A percentile compares a stretch with the other conserved stretches of the same genome.
These are phyloP conservation scores for Rosa hybrid DNA, from an alignment of 331 rosid species.

Conservation along the genomic window DNA sequence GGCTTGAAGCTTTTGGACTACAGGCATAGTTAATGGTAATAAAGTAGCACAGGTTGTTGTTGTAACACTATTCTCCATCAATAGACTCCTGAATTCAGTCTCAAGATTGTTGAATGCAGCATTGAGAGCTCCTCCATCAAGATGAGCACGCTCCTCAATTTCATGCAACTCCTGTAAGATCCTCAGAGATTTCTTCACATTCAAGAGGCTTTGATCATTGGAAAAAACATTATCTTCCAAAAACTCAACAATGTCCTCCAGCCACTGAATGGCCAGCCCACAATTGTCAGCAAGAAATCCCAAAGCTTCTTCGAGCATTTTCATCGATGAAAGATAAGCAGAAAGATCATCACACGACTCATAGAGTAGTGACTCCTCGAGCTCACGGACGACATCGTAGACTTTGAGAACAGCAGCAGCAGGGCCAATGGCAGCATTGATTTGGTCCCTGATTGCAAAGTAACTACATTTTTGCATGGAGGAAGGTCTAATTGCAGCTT, in stretches of 20 bases:
- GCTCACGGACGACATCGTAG: slow-evolving; percentile 50
- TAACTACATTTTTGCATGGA: slow-evolving; percentile 27
- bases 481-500: slow-evolving; percentile 39
- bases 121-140: slow-evolving; percentile 68
- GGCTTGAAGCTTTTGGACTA: slow-evolving; percentile 46
- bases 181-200: slow-evolving; percentile 49
- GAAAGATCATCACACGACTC: slow-evolving; percentile 49
- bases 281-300: slow-evolving; percentile 69
- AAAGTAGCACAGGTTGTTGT: slow-evolving; percentile 20
- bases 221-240: slow-evolving; percentile 39
- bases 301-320: slow-evolving; percentile 69
- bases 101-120: slow-evolving; percentile 68
- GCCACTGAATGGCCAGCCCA: slow-evolving; percentile 61
- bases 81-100: slow-evolving; percentile 53
- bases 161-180: slow-evolving; percentile 52
- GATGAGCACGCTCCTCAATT: slow-evolving; percentile 33
- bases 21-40: slow-evolving; percentile 36
- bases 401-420: slow-evolving; percentile 62
- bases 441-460: slow-evolving; percentile 40
- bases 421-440: slow-evolving; percentile 63
- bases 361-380: slow-evolving; percentile 49
- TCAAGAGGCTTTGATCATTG: slow-evolving; percentile 36
- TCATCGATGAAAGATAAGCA: slow-evolving; percentile 45
- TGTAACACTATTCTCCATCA: slow-evolving; percentile 39
- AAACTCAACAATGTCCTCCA: slow-evolving; percentile 51